These are phyloP conservation scores for Aspergillus hortae DNA, from an alignment of 2,329 filamentous ascomycete genomes.

Conservation along the genomic window DNA sequence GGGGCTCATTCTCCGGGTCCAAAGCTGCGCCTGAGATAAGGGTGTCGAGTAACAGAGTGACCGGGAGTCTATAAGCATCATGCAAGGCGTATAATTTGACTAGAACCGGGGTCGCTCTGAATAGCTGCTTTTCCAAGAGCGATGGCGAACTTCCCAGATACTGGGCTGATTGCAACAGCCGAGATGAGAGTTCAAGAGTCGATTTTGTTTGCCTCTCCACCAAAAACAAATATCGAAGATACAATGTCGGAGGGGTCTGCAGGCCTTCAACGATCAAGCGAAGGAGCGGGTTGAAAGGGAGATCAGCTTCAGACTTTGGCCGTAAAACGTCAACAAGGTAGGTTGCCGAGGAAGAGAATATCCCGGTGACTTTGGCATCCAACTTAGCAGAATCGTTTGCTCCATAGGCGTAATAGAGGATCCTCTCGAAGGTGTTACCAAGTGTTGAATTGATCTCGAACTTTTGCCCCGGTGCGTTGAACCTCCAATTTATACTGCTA, in stretches of 20 bases:
- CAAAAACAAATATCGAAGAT: conserved; percentile 52
- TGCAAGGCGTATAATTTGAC: conserved; percentile 71
- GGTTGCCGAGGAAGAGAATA: conserved; percentile 68
- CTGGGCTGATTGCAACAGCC: conserved; percentile 66
- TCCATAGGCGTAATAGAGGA: conserved; percentile 70
- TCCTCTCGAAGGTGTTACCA: conserved; percentile 65
- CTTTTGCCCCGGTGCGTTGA: conserved; percentile 64
- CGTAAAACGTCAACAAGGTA: conserved; percentile 77
- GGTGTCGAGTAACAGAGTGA: conserved; percentile 67
- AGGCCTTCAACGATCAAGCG: conserved; percentile 64
- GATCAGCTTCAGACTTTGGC: conserved; percentile 62
- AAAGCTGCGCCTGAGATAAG: conserved; percentile 68
- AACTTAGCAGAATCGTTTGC: conserved; percentile 60
- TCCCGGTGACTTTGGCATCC: conserved; percentile 53
- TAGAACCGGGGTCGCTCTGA: conserved; percentile 73
- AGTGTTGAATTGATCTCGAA: conserved; percentile 66
- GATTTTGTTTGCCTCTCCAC: conserved; percentile 62
- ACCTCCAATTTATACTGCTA: conserved; percentile 82
- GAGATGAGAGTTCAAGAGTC: conserved; percentile 64
- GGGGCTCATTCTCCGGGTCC: conserved; percentile 65
- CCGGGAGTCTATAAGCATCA: conserved; percentile 62
- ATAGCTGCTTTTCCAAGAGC: conserved; percentile 71
- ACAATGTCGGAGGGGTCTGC: conserved; percentile 60
- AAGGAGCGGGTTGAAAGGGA: conserved; percentile 74
- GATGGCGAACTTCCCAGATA: conserved; percentile 61